These are phyloP conservation scores for Lathyrus aphaca DNA, from an alignment of 306 rosid species.

Conservation along the genomic window DNA sequence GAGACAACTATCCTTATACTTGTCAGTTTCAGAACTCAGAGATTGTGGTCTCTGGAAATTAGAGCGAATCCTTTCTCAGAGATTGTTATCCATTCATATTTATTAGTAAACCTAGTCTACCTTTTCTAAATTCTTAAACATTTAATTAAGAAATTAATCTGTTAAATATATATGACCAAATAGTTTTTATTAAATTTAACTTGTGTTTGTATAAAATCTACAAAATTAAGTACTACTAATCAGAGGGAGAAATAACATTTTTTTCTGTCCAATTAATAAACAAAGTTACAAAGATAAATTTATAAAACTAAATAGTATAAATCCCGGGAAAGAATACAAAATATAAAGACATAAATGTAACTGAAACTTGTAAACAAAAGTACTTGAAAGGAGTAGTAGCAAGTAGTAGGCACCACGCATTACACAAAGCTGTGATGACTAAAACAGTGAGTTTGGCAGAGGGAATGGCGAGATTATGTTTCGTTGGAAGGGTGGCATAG, in stretches of 20 bases:
- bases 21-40: conserved; percentile 40
- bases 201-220: no score
- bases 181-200: no score
- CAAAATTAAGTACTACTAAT: no score
- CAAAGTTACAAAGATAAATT: no score
- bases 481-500: not conserved
- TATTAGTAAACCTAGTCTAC: no score
- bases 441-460: conserved; percentile 45
- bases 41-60: not conserved
- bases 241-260: no score
- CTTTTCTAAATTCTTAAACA: no score
- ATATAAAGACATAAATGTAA: not conserved
- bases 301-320: no score
- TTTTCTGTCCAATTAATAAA: no score
- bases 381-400: not conserved
- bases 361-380: conserved; percentile 16
- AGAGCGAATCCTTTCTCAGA: conserved; percentile 23
- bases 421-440: conserved; percentile 27
- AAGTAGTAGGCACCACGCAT: not conserved
- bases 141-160: no score
- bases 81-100: not conserved
- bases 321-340: not conserved
- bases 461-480: conserved; percentile 34
- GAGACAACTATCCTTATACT: conserved; percentile 40
- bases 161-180: no score